phyloP scores from a whole-genome alignment of 2,329 filamentous ascomycete genomes.

The Sphaerostilbella broomeana region DNA sequence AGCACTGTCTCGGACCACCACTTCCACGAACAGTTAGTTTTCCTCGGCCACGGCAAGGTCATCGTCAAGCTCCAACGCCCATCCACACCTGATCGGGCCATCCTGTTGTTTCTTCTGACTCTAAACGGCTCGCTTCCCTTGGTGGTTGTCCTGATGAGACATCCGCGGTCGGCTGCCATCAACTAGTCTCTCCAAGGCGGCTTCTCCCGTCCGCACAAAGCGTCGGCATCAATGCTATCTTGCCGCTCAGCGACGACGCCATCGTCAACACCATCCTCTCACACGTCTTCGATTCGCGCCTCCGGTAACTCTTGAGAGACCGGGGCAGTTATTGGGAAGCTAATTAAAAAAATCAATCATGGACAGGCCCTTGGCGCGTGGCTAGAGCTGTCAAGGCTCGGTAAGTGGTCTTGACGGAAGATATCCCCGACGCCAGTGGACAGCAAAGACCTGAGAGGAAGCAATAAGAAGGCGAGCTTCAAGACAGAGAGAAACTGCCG shows the following conservation, averaged over 20 bases:
- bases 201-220: no score
- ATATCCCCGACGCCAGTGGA: slow-evolving; percentile 6
- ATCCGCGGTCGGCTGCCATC: not conserved
- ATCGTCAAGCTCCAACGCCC: slow-evolving; percentile 3
- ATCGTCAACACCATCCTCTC: slow-evolving; percentile 10
- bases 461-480: slow-evolving; percentile 7
- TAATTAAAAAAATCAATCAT: slow-evolving; percentile 9
- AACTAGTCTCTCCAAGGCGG: no score
- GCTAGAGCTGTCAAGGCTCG: slow-evolving; percentile 7
- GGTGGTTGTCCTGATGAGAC: not conserved
- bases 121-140: slow-evolving; percentile 4
- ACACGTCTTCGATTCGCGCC: no score
- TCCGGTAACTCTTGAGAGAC: no score
- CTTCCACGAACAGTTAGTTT: not conserved
- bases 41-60: slow-evolving; percentile 10
- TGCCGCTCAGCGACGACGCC: slow-evolving; percentile 11
- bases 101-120: slow-evolving; percentile 6
- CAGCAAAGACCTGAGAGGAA: slow-evolving; percentile 7
- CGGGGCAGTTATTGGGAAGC: no score
- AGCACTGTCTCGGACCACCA: slow-evolving; percentile 6
- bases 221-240: no score
- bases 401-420: slow-evolving; percentile 9
- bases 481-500: slow-evolving; percentile 8
- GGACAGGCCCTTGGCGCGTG: slow-evolving; percentile 6
- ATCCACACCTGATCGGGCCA: slow-evolving; percentile 6